Conservation (phyloP, 768 basidiomycete species). For the Lentinus brumalis region DNA sequence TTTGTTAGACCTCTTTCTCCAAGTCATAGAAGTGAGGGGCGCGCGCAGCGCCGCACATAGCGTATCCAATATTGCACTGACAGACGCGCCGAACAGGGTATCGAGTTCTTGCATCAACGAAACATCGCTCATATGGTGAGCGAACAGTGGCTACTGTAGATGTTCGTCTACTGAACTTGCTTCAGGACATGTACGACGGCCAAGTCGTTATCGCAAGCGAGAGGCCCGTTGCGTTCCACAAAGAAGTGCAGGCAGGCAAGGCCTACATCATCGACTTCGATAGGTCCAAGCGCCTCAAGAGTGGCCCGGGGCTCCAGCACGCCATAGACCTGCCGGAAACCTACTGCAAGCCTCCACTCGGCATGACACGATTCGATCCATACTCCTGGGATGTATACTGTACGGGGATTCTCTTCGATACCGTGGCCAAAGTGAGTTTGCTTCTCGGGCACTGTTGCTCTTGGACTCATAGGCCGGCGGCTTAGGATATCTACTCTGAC, state of each 20-base stretch:
- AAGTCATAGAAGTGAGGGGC: too few relatives aligned
- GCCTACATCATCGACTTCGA: constrained; percentile 13
- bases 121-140: too few relatives aligned
- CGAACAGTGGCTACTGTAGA: too few relatives aligned
- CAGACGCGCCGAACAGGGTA: too few relatives aligned
- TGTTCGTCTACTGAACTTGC: too few relatives aligned
- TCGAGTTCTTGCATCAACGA: too few relatives aligned
- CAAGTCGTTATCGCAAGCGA: too few relatives aligned
- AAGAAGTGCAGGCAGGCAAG: neutral
- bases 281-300: neutral
- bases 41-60: too few relatives aligned
- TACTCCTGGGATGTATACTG: constrained; percentile 16
- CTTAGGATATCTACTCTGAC: neutral
- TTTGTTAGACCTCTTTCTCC: too few relatives aligned
- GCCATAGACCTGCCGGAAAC: constrained; percentile 1
- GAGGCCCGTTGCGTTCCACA: neutral
- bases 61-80: too few relatives aligned
- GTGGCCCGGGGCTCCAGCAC: neutral
- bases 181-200: too few relatives aligned
- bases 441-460: neutral
- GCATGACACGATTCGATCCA: constrained; percentile 5
- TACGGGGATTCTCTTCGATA: neutral
- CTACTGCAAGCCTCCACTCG: neutral
- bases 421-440: neutral
- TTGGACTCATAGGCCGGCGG: neutral